These are phyloP conservation scores for Metschnikowia sp. DNA, from an alignment of 805 yeast species.

Conservation along the genomic window DNA sequence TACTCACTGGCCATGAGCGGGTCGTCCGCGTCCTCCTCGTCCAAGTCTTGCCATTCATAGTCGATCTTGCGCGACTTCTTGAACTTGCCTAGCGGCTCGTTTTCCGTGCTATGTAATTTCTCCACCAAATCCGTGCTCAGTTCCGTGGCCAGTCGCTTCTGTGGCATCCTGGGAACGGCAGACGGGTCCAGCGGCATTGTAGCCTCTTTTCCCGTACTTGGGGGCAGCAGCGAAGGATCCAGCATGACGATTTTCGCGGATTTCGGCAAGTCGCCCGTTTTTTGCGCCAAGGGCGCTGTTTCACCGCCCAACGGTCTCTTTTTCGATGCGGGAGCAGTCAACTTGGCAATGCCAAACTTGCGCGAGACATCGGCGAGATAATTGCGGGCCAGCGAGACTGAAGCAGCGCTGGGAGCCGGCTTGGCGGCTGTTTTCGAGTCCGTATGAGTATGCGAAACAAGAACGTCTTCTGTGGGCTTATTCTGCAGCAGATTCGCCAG, in stretches of 20 bases:
- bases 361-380: slow-evolving; percentile 39
- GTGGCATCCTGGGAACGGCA: slow-evolving; percentile 30
- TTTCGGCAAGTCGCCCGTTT: slow-evolving; percentile 2
- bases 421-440: neutral
- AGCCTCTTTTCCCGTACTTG: neutral
- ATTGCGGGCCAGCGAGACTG: slow-evolving; percentile 9
- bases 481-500: neutral
- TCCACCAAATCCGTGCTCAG: slow-evolving; percentile 39
- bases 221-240: slow-evolving; percentile 1
- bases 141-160: slow-evolving; percentile 57
- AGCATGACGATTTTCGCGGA: slow-evolving; percentile 9
- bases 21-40: slow-evolving; percentile 65
- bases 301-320: slow-evolving; percentile 35
- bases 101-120: slow-evolving; percentile 11
- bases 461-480: neutral
- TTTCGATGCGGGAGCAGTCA: slow-evolving; percentile 9
- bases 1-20: slow-evolving; percentile 90
- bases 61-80: slow-evolving; percentile 40
- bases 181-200: neutral
- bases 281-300: slow-evolving; percentile 28
- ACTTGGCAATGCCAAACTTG: slow-evolving; percentile 25
- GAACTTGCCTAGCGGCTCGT: slow-evolving; percentile 16
- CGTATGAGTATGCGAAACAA: neutral
- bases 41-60: slow-evolving; percentile 69
- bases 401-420: neutral